Base-by-base conservation (phyloP, 805 yeast genomes). In the Barnettozyma wickerhamii region DNA sequence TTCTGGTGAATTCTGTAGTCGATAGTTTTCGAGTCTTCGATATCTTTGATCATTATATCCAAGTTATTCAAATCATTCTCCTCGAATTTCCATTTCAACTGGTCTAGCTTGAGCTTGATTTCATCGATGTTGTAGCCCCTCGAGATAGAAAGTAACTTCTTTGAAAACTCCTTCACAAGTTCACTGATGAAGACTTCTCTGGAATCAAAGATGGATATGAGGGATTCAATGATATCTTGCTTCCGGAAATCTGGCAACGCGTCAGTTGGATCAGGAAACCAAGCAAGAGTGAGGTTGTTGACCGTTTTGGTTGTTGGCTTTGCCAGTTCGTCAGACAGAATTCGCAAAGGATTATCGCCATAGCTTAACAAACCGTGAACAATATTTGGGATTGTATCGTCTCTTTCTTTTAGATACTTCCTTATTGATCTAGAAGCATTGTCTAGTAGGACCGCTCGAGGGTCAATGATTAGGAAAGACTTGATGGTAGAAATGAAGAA, bases 181-280 rank as follows among this genome's bases (percentile, higher is more conserved):
- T 84, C 93, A 26, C 72, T 68, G 33, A 85, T 71, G 48, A 87
- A 82, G 1, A 74, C 65, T 13, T 75, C 81, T 48, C 81, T 81
- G 47, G 79, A 72, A 35, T 85, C 91, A 60, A 79, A 84, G 1
- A 88, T 75, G 1, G 90, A 77, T 3, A 84, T 69, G 24, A 88
- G 65, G 0, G 87, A 75, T 47, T 80, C 88, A 18, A 88, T 78
- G 5, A 81, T 73, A 53, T 86, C 95, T 31, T 76, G 73, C 45
- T 77, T 75, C 33, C 75, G 72, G 63, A 84, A 88, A 58, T 87
- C 95, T 0, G 90, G 86, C n/a, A 89, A 72, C 0, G 96, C 95
- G 63, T 88, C 96, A 13, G 85, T 72, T 0, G 96, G 96, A 50
- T 86, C 95, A 0, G 96, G 96, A 7, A 60, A 59, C 96, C 96